A percentile compares a stretch with the other conserved stretches of the same genome.
Evolutionary conservation across 352 stramenopile species (phyloP).

Genomic region (Globisporangium radiosum): DNA sequence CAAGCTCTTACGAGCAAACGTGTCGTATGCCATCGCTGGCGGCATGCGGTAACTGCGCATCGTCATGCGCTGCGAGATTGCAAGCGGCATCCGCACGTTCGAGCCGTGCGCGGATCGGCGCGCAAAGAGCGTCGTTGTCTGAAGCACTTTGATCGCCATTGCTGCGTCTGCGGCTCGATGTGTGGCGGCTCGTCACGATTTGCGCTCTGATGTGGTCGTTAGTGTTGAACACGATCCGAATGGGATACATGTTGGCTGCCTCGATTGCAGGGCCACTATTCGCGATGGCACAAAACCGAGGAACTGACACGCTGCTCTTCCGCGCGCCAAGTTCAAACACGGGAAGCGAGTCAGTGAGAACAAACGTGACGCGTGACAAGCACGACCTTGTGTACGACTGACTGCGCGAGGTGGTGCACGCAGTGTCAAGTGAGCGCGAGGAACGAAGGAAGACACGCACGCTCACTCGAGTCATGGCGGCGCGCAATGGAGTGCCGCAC

Average conservation of each 20-base stretch:
- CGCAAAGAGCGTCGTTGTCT: background rate
- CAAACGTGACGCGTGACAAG: background rate
- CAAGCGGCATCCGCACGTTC: background rate
- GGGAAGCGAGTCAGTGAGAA: background rate
- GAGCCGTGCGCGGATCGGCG: background rate
- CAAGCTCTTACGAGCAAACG: too few relatives aligned
- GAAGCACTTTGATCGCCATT: background rate
- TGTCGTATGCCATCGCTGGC: too few relatives aligned
- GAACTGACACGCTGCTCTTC: too few relatives aligned
- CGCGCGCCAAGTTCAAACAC: background rate
- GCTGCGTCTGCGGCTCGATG: too few relatives aligned
- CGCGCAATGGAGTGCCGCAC: background rate
- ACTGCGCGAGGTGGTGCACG: too few relatives aligned
- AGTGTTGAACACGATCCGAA: background rate
- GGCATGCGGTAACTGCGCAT: too few relatives aligned
- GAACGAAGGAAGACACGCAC: background rate
- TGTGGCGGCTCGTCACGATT: too few relatives aligned
- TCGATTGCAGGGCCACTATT: too few relatives aligned
- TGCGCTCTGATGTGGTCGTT: too few relatives aligned
- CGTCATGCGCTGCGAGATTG: background rate
- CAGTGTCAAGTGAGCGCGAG: too few relatives aligned
- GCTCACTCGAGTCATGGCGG: constrained; percentile 7
- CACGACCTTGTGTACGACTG: background rate
- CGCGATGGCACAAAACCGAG: too few relatives aligned
- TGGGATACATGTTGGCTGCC: background rate